Conservation (phyloP, 495 filamentous ascomycete genomes). For the Achaetomiella virescens region DNA sequence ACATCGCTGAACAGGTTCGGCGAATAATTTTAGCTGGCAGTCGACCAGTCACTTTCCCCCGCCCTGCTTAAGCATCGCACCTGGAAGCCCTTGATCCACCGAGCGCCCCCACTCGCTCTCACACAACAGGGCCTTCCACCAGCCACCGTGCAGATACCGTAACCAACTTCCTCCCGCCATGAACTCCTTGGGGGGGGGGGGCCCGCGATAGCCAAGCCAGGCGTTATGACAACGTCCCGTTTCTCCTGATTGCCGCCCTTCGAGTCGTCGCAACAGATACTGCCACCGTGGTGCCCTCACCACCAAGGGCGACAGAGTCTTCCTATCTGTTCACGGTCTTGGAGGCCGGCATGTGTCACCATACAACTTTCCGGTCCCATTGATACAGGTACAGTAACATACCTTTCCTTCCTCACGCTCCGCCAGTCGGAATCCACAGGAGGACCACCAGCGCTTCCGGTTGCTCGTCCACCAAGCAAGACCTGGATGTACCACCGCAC, state of each 20-base stretch:
- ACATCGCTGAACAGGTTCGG: neutral
- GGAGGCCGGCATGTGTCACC: neutral
- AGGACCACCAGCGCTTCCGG: conserved; percentile 1
- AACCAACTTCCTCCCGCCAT: neutral
- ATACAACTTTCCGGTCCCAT: neutral
- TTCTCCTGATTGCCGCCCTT: neutral
- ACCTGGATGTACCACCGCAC: neutral
- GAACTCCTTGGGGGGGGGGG: neutral
- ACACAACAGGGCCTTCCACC: conserved; percentile 1
- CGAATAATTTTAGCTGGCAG: conserved; percentile 1
- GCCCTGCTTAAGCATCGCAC: neutral
- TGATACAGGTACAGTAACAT: neutral
- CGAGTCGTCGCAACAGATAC: neutral
- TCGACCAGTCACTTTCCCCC: neutral
- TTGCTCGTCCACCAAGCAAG: neutral
- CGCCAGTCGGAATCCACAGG: conserved; percentile 7
- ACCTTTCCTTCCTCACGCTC: neutral
- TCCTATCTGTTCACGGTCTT: no score
- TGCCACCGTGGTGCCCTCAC: no score
- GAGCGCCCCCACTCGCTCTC: conserved; percentile 6
- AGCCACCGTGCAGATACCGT: neutral
- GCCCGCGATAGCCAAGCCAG: neutral
- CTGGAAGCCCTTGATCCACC: neutral
- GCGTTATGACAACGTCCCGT: neutral
- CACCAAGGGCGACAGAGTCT: no score